These are phyloP conservation scores for Penicillium verrucosum DNA, from an alignment of 2,329 filamentous ascomycete species.

Conservation along the genomic window DNA sequence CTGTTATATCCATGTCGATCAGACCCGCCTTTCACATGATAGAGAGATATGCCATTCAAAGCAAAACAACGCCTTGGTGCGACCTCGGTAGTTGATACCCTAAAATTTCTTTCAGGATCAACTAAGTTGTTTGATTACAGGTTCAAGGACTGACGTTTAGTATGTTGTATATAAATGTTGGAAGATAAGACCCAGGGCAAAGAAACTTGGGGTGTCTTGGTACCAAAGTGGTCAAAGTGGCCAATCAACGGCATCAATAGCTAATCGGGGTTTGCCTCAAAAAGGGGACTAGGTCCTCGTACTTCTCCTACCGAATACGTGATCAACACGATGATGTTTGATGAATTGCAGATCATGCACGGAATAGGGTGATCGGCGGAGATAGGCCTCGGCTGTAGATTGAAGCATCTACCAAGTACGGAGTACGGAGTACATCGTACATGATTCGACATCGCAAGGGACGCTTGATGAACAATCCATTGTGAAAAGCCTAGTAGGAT, in stretches of 20 bases:
- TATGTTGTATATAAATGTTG: background rate
- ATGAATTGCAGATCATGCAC: too few relatives aligned
- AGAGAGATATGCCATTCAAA: background rate
- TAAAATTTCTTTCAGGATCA: background rate
- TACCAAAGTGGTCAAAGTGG: too few relatives aligned
- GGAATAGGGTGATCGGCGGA: too few relatives aligned
- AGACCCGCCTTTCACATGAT: slow-evolving; percentile 7
- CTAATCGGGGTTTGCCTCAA: too few relatives aligned
- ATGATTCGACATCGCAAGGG: background rate
- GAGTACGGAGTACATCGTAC: background rate
- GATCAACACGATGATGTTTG: too few relatives aligned
- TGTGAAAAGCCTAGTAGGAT: background rate
- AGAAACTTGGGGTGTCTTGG: too few relatives aligned
- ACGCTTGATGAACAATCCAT: background rate
- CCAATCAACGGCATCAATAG: too few relatives aligned
- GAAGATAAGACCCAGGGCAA: too few relatives aligned
- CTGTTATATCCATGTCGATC: slow-evolving; percentile 1
- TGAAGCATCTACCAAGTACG: too few relatives aligned
- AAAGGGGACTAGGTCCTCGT: too few relatives aligned
- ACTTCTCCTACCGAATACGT: too few relatives aligned
- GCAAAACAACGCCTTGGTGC: background rate
- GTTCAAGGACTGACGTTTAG: background rate
- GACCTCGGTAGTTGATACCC: background rate
- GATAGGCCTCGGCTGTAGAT: too few relatives aligned
- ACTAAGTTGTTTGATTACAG: background rate